Evolutionary conservation across 768 basidiomycete genomes (phyloP).

Genomic region (Psilocybe subaeruginosa): DNA sequence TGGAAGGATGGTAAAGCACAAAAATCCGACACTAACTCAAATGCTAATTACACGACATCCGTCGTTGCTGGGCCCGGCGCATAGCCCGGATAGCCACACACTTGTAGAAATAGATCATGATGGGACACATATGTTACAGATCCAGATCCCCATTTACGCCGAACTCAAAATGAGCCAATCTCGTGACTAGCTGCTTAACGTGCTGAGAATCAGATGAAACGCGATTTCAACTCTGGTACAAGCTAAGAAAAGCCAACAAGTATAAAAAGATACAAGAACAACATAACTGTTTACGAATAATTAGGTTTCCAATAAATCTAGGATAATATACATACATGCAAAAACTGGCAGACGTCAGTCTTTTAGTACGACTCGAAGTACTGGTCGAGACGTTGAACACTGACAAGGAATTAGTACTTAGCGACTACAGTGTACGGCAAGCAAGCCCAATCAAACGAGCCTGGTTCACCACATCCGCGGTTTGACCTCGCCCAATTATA

Average conservation of each 20-base stretch:
- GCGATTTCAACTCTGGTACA: too few species aligned
- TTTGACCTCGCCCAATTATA: too few species aligned
- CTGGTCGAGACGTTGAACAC: not conserved
- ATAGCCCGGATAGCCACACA: slow-evolving; percentile 19
- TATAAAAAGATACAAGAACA: too few species aligned
- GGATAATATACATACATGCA: not conserved
- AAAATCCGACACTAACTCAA: not conserved
- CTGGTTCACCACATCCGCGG: too few species aligned
- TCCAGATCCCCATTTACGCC: not conserved
- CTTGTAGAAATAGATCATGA: slow-evolving; percentile 16
- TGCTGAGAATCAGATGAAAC: not conserved
- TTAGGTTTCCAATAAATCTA: not conserved
- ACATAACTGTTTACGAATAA: too few species aligned
- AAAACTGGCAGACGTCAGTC: not conserved
- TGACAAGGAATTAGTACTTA: not conserved
- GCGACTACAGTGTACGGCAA: too few species aligned
- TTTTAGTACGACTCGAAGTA: not conserved
- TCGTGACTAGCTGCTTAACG: not conserved
- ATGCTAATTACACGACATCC: slow-evolving; percentile 15
- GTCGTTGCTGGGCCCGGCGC: slow-evolving; percentile 8
- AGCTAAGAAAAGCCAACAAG: too few species aligned
- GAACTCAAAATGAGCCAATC: not conserved
- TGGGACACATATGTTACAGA: slow-evolving; percentile 3
- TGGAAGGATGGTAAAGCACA: slow-evolving; percentile 4
- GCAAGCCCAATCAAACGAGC: too few species aligned